A percentile compares a stretch with the other conserved stretches of the same genome.
phyloP scores from a whole-genome alignment of 163 green algal genomes.

The Prototheca cutis region DNA sequence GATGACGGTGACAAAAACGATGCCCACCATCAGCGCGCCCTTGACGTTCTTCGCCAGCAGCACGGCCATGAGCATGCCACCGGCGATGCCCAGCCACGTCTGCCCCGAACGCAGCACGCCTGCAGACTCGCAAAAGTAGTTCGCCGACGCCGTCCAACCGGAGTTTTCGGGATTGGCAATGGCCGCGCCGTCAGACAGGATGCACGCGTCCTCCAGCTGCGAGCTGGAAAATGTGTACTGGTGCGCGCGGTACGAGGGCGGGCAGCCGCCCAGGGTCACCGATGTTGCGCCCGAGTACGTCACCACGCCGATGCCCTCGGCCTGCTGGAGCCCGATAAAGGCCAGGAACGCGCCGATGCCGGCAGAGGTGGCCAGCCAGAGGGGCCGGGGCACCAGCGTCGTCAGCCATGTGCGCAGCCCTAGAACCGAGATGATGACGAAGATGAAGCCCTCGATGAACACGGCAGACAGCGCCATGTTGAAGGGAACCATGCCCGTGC shows the following conservation, averaged over 20 bases:
- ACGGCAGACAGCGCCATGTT: conserved; percentile 49
- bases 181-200: neutral
- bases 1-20: conserved; percentile 37
- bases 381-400: conserved; percentile 39
- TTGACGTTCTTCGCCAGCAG: conserved; percentile 49
- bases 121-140: conserved; percentile 11
- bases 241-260: conserved; percentile 2
- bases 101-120: conserved; percentile 39
- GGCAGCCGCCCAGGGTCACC: conserved; percentile 44
- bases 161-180: neutral
- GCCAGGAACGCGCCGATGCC: conserved; percentile 66
- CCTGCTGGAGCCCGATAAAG: conserved; percentile 56
- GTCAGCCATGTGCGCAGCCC: conserved; percentile 48
- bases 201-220: neutral
- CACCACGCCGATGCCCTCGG: conserved; percentile 42
- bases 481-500: conserved; percentile 35
- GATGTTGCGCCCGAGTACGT: conserved; percentile 47
- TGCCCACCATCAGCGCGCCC: conserved; percentile 25
- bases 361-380: conserved; percentile 39
- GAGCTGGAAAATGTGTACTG: conserved; percentile 12
- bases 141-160: conserved; percentile 5
- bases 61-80: conserved; percentile 40
- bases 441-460: conserved; percentile 77
- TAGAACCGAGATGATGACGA: conserved; percentile 49
- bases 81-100: conserved; percentile 60